Conservation (phyloP, 129 eudicot genomes). For the Chrysanthemum lavandulifolium region DNA sequence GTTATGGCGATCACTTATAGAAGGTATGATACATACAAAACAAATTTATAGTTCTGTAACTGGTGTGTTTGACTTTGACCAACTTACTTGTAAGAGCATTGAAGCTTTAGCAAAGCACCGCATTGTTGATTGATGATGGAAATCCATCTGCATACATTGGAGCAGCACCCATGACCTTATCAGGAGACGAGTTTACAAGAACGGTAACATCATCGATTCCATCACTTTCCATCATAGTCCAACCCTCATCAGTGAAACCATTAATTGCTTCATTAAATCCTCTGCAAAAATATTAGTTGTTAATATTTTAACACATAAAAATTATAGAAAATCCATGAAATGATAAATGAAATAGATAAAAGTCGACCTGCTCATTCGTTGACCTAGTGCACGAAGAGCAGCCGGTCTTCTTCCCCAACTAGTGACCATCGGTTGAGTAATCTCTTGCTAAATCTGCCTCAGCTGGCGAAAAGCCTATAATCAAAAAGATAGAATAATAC, state of each 20-base stretch:
- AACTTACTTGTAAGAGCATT: conserved; percentile 86
- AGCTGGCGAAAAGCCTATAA: conserved; percentile 83
- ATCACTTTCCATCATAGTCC: conserved; percentile 85
- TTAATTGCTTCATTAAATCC: conserved; percentile 93
- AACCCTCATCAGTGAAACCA: conserved; percentile 87
- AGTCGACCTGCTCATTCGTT: conserved; percentile 75
- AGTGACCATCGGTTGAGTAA: conserved; percentile 75
- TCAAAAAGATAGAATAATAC: conserved; percentile 8
- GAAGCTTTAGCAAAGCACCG: conserved; percentile 89
- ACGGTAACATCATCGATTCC: conserved; percentile 86
- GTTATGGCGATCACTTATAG: not conserved
- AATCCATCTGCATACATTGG: conserved; percentile 62
- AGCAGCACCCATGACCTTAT: conserved; percentile 65
- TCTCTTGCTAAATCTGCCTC: conserved; percentile 79
- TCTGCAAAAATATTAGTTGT: conserved; percentile 36
- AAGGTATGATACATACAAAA: not conserved
- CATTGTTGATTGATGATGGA: conserved; percentile 70
- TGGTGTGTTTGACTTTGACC: conserved; percentile 20
- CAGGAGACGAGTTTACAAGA: conserved; percentile 73
- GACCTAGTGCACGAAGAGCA: conserved; percentile 85
- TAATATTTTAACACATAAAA: not conserved
- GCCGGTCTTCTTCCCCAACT: conserved; percentile 93
- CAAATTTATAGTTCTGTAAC: not conserved
- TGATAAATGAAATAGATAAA: not conserved
- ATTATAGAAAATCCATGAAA: not conserved